These are phyloP conservation scores for Thielaviopsis ethacetica DNA, from an alignment of 2,329 filamentous ascomycete species.

Conservation along the genomic window DNA sequence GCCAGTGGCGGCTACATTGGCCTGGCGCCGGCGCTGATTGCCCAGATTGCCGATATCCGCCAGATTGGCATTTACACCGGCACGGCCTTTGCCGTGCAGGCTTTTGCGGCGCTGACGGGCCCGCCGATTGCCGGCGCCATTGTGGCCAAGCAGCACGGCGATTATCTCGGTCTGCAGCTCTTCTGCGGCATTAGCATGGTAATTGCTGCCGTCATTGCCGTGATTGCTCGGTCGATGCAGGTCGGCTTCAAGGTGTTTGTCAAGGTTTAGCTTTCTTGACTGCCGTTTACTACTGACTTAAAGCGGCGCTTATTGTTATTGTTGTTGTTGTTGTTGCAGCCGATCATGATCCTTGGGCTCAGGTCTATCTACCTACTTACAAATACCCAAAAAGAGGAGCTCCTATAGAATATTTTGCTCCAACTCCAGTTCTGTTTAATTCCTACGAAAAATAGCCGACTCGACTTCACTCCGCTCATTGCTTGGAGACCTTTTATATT, in stretches of 20 bases:
- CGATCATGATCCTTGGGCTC: too few relatives aligned
- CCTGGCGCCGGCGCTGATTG: constrained; percentile 45
- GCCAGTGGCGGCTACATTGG: constrained; percentile 49
- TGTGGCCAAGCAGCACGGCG: constrained; percentile 32
- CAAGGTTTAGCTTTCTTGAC: constrained; percentile 20
- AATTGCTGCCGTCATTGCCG: constrained; percentile 17
- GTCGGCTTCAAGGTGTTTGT: constrained; percentile 19
- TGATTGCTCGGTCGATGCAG: constrained; percentile 20
- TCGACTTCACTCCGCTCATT: too few relatives aligned
- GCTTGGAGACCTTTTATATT: too few relatives aligned
- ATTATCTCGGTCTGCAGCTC: constrained; percentile 43
- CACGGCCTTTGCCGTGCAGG: constrained; percentile 42
- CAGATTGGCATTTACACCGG: constrained; percentile 56
- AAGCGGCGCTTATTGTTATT: not conserved
- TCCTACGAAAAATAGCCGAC: too few relatives aligned
- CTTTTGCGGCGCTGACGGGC: constrained; percentile 49
- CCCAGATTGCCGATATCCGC: constrained; percentile 53
- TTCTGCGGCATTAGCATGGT: constrained; percentile 42
- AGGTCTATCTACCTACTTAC: too few relatives aligned
- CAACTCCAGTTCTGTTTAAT: too few relatives aligned
- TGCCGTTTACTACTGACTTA: not conserved
- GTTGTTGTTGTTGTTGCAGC: not conserved
- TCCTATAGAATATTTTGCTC: too few relatives aligned
- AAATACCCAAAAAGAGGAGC: too few relatives aligned
- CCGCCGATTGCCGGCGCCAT: constrained; percentile 52